Evolutionary conservation across 2,329 filamentous ascomycete species (phyloP).

Genomic region (Ceratocystis eucalypticola): DNA sequence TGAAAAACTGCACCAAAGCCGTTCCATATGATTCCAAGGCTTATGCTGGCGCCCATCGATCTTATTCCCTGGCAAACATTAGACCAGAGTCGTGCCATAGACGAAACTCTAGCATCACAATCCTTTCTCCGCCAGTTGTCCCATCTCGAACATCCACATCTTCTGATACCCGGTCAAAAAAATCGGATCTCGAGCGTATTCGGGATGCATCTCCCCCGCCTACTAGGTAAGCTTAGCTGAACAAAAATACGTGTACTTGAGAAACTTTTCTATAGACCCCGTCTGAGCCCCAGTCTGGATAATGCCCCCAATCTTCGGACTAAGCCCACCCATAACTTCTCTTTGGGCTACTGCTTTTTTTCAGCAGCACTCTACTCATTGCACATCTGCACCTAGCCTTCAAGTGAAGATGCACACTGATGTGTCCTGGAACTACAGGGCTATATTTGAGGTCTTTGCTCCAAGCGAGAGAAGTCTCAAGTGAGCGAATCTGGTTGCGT

Average conservation of each 20-base stretch:
- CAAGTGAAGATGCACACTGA: background rate
- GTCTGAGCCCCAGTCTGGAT: background rate
- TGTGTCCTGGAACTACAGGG: background rate
- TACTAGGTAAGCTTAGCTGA: conserved; percentile 7
- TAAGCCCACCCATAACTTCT: background rate
- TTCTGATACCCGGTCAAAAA: conserved; percentile 8
- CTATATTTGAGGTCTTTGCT: too few species aligned
- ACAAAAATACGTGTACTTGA: background rate
- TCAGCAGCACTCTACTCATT: too few species aligned
- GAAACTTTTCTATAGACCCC: background rate
- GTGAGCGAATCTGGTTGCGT: background rate
- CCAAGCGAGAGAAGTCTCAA: background rate
- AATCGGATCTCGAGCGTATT: conserved; percentile 13
- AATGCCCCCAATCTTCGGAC: background rate
- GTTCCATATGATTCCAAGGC: conserved; percentile 11
- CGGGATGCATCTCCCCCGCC: conserved; percentile 12
- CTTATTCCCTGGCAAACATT: conserved; percentile 13
- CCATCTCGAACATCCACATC: conserved; percentile 1
- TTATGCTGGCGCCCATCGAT: conserved; percentile 10
- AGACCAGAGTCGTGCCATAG: conserved; percentile 13
- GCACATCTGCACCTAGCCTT: background rate
- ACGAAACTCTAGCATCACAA: conserved; percentile 12
- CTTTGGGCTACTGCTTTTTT: too few species aligned
- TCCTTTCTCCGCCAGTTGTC: conserved; percentile 2
- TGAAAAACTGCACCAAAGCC: conserved; percentile 7